Evolutionary conservation across 345 rosid species (phyloP).

Genomic region (Rhodomyrtus tomentosa): DNA sequence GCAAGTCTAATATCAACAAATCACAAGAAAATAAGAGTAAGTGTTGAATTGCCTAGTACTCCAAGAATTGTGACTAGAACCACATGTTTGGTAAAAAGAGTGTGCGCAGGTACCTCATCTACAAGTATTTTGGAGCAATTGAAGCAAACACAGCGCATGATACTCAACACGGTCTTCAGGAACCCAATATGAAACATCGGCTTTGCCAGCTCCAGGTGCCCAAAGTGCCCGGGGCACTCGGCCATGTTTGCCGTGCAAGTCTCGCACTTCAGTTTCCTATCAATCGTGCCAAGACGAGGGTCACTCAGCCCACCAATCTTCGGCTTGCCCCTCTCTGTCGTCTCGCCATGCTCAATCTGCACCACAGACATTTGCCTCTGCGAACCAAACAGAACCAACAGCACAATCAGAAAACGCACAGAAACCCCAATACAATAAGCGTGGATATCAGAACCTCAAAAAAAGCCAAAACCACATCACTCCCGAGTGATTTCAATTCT

Average conservation of each 20-base stretch:
- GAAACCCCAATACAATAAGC: background rate
- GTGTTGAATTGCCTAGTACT: background rate
- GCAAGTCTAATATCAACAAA: background rate
- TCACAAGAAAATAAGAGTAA: background rate
- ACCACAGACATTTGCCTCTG: slow-evolving; percentile 99
- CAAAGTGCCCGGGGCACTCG: slow-evolving; percentile 94
- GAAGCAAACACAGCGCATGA: slow-evolving; percentile 92
- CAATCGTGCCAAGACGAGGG: slow-evolving; percentile 78
- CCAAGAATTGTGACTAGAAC: background rate
- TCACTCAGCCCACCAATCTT: slow-evolving; percentile 83
- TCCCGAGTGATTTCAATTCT: background rate
- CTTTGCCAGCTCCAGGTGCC: slow-evolving; percentile 94
- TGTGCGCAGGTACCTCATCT: slow-evolving; percentile 50
- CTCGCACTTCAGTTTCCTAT: slow-evolving; percentile 83
- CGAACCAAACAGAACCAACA: background rate
- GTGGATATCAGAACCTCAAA: background rate
- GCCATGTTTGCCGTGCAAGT: slow-evolving; percentile 95
- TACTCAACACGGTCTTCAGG: slow-evolving; percentile 78
- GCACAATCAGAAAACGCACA: background rate
- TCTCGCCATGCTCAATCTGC: slow-evolving; percentile 80
- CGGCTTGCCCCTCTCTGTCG: slow-evolving; percentile 87
- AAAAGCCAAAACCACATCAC: background rate
- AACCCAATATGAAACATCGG: slow-evolving; percentile 95
- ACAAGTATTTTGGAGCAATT: slow-evolving; percentile 90
- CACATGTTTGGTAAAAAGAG: background rate